Conservation (phyloP, 2,329 filamentous ascomycete species). For the Cladophialophora carrionii region DNA sequence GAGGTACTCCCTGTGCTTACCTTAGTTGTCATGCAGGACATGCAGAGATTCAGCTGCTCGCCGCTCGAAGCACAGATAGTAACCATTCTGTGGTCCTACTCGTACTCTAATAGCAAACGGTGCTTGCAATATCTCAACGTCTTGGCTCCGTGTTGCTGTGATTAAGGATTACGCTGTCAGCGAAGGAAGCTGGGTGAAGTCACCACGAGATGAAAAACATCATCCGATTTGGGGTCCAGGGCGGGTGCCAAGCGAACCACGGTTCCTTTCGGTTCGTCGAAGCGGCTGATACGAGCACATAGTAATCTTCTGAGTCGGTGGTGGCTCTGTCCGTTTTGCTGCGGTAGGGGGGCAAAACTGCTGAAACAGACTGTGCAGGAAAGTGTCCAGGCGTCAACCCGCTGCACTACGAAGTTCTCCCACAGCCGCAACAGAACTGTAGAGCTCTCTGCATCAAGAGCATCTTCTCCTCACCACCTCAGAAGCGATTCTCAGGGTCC, state of each 20-base stretch:
- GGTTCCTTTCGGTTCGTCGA: conserved; percentile 1
- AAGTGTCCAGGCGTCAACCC: neutral
- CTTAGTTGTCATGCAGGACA: too few species aligned
- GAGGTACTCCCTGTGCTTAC: too few species aligned
- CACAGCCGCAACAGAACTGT: neutral
- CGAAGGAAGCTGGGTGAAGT: neutral
- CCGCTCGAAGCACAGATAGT: neutral
- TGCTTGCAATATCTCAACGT: neutral
- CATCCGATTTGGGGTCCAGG: conserved; percentile 6
- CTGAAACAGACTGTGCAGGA: conserved; percentile 2
- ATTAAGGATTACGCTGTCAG: neutral
- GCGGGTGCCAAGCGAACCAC: neutral
- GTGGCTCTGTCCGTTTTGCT: neutral
- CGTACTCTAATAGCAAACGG: neutral
- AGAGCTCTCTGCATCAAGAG: neutral
- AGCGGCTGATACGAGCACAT: neutral
- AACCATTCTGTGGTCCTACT: neutral
- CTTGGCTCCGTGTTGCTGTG: neutral
- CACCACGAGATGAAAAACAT: neutral
- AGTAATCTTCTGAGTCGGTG: neutral
- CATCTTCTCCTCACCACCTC: neutral
- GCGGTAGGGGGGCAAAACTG: neutral
- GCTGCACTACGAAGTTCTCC: neutral
- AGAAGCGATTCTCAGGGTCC: neutral
- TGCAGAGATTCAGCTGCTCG: neutral